Base-by-base conservation (phyloP, 2,329 filamentous ascomycete genomes). In the Xylariomycetidae sp. region DNA sequence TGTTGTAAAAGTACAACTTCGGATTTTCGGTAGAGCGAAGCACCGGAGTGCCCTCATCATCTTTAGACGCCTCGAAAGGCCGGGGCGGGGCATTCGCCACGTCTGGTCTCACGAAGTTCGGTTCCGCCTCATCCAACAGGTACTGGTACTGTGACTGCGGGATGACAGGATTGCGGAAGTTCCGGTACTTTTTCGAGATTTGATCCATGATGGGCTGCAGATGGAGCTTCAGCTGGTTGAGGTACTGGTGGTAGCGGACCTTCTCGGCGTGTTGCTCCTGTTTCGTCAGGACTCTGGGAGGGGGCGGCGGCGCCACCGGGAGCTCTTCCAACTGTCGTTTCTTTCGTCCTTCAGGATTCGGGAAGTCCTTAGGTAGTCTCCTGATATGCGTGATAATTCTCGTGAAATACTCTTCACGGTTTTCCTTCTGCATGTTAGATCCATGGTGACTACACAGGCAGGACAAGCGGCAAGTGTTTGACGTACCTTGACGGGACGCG, bases 151-250 rank as follows among this genome's bases (percentile, higher is more conserved):
- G 74, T 9, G 63, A 59, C 32, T 85, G 79, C 2, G 85, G 77
- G 40, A 98, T 82, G 25, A 86, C 76, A 1, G 86, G 82, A 35
- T 79, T 78, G 40, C 88, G 76, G 62, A 96, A 96, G 47, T 87
- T 87, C 55, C 82, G 85, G 63, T 95, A 94, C 55, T 84, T 88
- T 41, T 73, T 71, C 58, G 94, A 92, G 54, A 98, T 86, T 60
- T 95, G 87, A 47, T 98, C 90, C 88, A 98, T 95, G 47, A 96
- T 86, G 2, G 86, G 87, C 58, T 95, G 89, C 34, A 98, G 78
- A 33, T 82, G 70, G 24, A 94, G 79, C 65, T 96, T 98, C 44
- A 98, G 67, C 38, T 82, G 67, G 56, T 96, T 95, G 34, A 96
- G 70, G 9, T 82, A 76, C 43, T 90, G 79, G 30, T 86, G 80